These are phyloP conservation scores for Gloeophyllum trabeum DNA, from an alignment of 768 basidiomycete species.

Conservation along the genomic window DNA sequence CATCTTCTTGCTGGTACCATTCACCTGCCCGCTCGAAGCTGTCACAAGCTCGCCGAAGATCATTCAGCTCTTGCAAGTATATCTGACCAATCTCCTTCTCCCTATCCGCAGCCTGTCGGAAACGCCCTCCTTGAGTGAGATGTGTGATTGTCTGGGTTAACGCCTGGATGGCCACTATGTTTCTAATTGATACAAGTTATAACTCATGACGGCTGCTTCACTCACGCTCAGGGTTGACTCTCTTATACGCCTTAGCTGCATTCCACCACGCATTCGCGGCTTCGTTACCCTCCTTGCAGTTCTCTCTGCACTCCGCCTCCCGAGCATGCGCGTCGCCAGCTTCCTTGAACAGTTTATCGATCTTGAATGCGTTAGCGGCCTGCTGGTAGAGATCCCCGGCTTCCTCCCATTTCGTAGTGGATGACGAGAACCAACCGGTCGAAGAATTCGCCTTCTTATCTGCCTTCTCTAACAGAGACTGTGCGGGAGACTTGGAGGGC, in stretches of 20 bases:
- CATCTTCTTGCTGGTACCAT: constrained; percentile 98
- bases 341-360: constrained; percentile 86
- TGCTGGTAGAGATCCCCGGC: constrained; percentile 93
- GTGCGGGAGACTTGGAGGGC: constrained; percentile 70
- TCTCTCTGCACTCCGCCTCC: constrained; percentile 91
- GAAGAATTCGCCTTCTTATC: constrained; percentile 88
- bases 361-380: constrained; percentile 87
- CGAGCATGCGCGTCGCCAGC: constrained; percentile 87
- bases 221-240: constrained; percentile 75
- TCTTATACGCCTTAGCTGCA: constrained; percentile 92
- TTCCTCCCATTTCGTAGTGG: constrained; percentile 82
- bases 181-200: constrained; percentile 8
- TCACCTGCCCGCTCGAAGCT: constrained; percentile 88
- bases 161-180: constrained; percentile 79
- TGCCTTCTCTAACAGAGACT: constrained; percentile 72
- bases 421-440: constrained; percentile 80
- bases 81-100: constrained; percentile 97
- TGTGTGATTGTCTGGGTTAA: constrained; percentile 76
- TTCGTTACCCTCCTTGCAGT: constrained; percentile 79
- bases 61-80: constrained; percentile 71
- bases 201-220: constrained; percentile 2
- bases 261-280: constrained; percentile 99
- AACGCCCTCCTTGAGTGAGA: constrained; percentile 76
- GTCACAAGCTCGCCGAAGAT: constrained; percentile 80
- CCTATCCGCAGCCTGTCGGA: constrained; percentile 94